A percentile compares a stretch with the other conserved stretches of the same genome.
Conservation (phyloP, 2,329 filamentous ascomycete species). For the Ophiostoma perfectum region DNA sequence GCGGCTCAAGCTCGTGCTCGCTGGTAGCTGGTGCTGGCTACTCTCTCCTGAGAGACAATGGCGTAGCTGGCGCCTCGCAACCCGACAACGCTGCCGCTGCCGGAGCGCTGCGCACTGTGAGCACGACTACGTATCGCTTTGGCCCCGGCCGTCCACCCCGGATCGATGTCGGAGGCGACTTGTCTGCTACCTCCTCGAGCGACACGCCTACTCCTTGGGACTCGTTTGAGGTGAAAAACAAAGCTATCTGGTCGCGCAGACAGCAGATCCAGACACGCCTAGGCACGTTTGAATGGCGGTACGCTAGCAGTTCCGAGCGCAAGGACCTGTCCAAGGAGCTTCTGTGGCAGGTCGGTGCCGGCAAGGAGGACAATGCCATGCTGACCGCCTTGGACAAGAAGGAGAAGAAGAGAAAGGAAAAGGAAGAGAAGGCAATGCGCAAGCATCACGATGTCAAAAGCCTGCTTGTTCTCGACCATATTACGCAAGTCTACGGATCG, state of each 20-base stretch:
- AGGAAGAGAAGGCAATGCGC: slow-evolving; percentile 28
- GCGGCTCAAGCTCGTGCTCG: slow-evolving; percentile 44
- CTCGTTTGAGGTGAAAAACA: slow-evolving; percentile 30
- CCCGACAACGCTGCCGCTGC: neutral
- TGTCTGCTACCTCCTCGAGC: slow-evolving; percentile 20
- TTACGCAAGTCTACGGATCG: slow-evolving; percentile 30
- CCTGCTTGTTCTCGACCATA: slow-evolving; percentile 48
- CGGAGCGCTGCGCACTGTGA: slow-evolving; percentile 34
- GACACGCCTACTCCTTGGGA: slow-evolving; percentile 28
- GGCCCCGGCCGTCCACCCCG: slow-evolving; percentile 49
- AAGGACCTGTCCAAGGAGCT: slow-evolving; percentile 30
- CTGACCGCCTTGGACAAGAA: neutral
- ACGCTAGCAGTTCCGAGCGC: slow-evolving; percentile 45
- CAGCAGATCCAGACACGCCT: slow-evolving; percentile 42
- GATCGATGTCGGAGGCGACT: slow-evolving; percentile 33
- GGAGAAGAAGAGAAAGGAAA: neutral
- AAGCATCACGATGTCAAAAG: slow-evolving; percentile 35
- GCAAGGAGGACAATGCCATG: neutral
- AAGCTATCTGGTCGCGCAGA: slow-evolving; percentile 44
- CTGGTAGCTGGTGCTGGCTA: slow-evolving; percentile 41
- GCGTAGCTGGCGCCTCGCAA: neutral
- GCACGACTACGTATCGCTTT: slow-evolving; percentile 51
- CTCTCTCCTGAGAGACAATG: neutral
- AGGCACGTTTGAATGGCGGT: slow-evolving; percentile 53
- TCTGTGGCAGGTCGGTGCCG: neutral